Evolutionary conservation across 495 filamentous ascomycete genomes (phyloP).

Genomic region (Diplogelasinospora grovesii): DNA sequence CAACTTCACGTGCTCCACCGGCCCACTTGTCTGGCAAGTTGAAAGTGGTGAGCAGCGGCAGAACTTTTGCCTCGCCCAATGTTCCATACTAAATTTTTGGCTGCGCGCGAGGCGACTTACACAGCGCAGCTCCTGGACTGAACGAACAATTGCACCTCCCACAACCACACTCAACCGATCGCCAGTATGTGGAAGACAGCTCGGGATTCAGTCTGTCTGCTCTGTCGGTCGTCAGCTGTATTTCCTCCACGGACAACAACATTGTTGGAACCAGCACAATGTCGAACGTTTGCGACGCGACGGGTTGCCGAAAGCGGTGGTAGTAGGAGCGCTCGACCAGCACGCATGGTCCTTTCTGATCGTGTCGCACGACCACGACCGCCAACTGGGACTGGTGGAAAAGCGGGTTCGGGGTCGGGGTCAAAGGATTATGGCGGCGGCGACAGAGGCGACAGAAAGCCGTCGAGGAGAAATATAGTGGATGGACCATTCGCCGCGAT

Average conservation of each 20-base stretch:
- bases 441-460: slow-evolving; percentile 19
- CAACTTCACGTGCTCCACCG: no score
- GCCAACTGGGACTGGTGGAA: neutral
- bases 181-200: slow-evolving; percentile 27
- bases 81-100: no score
- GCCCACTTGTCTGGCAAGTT: no score
- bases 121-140: no score
- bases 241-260: slow-evolving; percentile 1
- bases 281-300: slow-evolving; percentile 28
- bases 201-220: slow-evolving; percentile 26
- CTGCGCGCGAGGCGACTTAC: no score
- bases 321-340: slow-evolving; percentile 52
- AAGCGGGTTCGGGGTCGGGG: no score
- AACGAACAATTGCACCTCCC: no score
- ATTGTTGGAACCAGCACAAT: slow-evolving; percentile 29
- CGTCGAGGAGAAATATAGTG: slow-evolving; percentile 29
- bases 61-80: slow-evolving; percentile 4
- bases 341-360: slow-evolving; percentile 25
- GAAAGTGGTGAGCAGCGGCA: slow-evolving; percentile 7
- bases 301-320: slow-evolving; percentile 21
- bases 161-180: no score
- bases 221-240: slow-evolving; percentile 23
- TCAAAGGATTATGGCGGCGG: no score
- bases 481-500: slow-evolving; percentile 68
- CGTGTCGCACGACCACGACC: slow-evolving; percentile 2